Evolutionary conservation across 306 rosid species (phyloP), one percentile per base, ranked within the genome.

Genomic region (Glycine tomentella): DNA sequence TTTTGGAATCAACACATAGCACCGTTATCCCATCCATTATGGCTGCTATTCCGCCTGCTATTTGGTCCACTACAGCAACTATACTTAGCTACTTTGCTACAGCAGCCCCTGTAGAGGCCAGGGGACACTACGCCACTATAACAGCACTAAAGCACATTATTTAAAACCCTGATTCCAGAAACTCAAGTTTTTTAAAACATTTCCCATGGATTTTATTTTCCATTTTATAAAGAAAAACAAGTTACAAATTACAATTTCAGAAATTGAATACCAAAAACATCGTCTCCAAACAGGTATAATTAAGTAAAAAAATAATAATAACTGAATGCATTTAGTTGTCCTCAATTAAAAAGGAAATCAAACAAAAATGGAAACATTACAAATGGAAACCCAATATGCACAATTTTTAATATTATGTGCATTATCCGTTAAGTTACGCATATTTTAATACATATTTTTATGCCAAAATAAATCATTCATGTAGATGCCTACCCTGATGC

Each of bases 401-500:
- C 68, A 57, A 25, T 25, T 25, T 25, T 25, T 25, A 25, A 65
- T 61, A 72, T 11, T n/a, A 59, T 58, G 62, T 45, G 31, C 31
- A 25, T 25, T 25, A 25, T 25, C 31, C 31, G 2, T 25, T 25
- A 36, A 34, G 45, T 48, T 1, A 14, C 50, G 34, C 45, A 69
- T 25, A 25, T 9, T 62, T 70, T 58, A 67, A 83, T 45, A 62
- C 50, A 78, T 53, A 45, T 53, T 38, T 25, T 25, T 59, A 68
- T 15, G 78, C 61, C 69, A 71, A 82, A 25, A 44, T 12, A 78
- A 48, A 70, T 69, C 25, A 78, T 74, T 75, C 77, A 73, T 48
- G 33, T 65, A 81, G 71, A 77, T 50, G 78, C 92, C 55, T 69
- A 95, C 99, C 99, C 99, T 3, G 99, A 93, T 62, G 98, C 99